Conservation (phyloP, 805 yeast species). For the Metschnikowia matae region DNA sequence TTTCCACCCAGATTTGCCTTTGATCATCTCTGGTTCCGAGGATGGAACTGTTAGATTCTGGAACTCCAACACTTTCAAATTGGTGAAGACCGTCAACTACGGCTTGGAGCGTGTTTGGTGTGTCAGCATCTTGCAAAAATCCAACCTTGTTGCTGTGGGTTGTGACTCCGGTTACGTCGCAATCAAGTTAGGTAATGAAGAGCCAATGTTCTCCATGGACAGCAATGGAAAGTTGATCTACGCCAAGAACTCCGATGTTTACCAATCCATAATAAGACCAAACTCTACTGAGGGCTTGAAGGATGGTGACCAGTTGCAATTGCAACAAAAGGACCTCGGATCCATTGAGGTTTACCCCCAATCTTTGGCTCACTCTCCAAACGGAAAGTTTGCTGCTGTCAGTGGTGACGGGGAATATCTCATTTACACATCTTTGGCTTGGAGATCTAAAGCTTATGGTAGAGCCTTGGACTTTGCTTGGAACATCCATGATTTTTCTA, state of each 20-base stretch:
- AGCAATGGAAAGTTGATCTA: slow-evolving; percentile 86
- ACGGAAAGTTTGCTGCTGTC: slow-evolving; percentile 94
- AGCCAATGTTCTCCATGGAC: slow-evolving; percentile 92
- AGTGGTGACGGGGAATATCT: slow-evolving; percentile 98
- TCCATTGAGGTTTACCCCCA: slow-evolving; percentile 90
- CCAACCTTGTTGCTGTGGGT: slow-evolving; percentile 84
- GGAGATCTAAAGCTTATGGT: slow-evolving; percentile 96
- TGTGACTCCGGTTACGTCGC: slow-evolving; percentile 93
- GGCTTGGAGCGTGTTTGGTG: slow-evolving; percentile 98
- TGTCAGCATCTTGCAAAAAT: slow-evolving; percentile 63
- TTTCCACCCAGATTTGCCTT: slow-evolving; percentile 96
- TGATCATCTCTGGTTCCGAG: slow-evolving; percentile 93
- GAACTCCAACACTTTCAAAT: slow-evolving; percentile 91
- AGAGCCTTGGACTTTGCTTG: slow-evolving; percentile 87
- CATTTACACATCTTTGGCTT: slow-evolving; percentile 92
- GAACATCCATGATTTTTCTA: slow-evolving; percentile 78
- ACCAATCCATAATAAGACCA: slow-evolving; percentile 71
- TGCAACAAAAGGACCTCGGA: slow-evolving; percentile 90
- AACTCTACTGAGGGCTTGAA: slow-evolving; percentile 57
- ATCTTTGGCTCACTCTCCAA: slow-evolving; percentile 85
- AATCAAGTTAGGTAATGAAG: slow-evolving; percentile 86
- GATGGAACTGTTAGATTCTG: slow-evolving; percentile 92
- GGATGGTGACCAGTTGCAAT: slow-evolving; percentile 76
- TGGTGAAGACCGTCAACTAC: slow-evolving; percentile 86
- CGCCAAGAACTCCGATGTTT: slow-evolving; percentile 88